Base-by-base conservation (phyloP, 140 eudicot species). In the Ambrosia hybrid region DNA sequence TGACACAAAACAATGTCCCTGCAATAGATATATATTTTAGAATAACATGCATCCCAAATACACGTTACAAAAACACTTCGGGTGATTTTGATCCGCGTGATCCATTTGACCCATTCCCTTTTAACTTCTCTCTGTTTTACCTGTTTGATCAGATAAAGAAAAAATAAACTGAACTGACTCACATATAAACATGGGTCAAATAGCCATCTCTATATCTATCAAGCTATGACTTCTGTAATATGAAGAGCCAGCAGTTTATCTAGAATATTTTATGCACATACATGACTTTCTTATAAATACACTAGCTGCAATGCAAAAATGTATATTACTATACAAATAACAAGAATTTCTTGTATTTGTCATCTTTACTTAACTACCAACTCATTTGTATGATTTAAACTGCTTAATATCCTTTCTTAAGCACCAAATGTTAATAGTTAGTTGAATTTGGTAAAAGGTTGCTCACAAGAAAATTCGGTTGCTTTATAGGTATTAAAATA, bases 401-500 rank as follows among this genome's bases (percentile, higher is more conserved):
- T 30, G 41, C 39, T 21, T 26, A 30, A 58, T 30, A 58, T 30
- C 65, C 21, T 21, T 14, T 30, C 26, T 58, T 39, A 26, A 58
- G 16, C 9, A 6, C 4, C 3, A 36, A 12, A 36, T 7, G 33
- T 38, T 38, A 7, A 38, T 38, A 14, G 68, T 10, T 51, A 6
- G 77, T 12, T 52, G 34, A 51, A 74, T 15, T 17, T 51, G 34
- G 63, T 14, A 73, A 49, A 53, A 55, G 9, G 17, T n/a, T 69
- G 34, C 48, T 68, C 51, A 60, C 61, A 30, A 2, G 34, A 30
- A 51, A 64, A 52, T 39, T 36, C 12, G 53, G 33, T 74, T 74
- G 56, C 65, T 70, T 62, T 21, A 37, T 68, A 70, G 57, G 39
- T n/a, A 72, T 48, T 71, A 7, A 59, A 6, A 79, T 61, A 65